Evolutionary conservation across 257 asterid genomes (phyloP), one percentile per base, ranked within the genome.

Genomic region (Plantago major): DNA sequence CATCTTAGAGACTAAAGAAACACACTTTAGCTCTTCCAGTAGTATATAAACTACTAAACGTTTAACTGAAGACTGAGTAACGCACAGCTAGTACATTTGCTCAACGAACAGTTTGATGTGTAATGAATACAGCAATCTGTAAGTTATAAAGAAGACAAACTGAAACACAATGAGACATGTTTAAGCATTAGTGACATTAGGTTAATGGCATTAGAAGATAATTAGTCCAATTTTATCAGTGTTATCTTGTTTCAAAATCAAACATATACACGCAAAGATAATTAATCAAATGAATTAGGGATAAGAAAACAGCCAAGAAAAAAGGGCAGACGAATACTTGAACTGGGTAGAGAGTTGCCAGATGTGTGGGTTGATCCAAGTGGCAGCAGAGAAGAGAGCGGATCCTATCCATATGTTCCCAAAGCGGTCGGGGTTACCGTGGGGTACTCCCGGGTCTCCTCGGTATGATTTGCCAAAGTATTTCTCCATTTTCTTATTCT

Each of bases 381-480:
- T 69, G 71, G 86, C 68, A 40, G 79, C 96, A 47, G 96, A 80
- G 95, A 89, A 92, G 66, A 78, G 72, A 11, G 75, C 76, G 18
- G 96, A 72, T 18, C 96, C 97, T 7, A 84, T 28, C 99, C 97
- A 89, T 19, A 83, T 86, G 73, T 82, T 84, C 22, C 59, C 55
- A 75, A 89, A 92, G 1, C 79, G 62, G 0, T 77, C 86, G 65
- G 90, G 82, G 71, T 71, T 90, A 30, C 87, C 61, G 67, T 92
- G 98, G 7, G 98, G 97, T 0, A 92, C 88, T 12, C 98, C 97
- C 47, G 90, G 95, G 88, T 89, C 97, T 17, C 99, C 99, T 75
- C 96, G 77, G 62, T 92, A 92, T 1, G 98, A 87, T 65, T 84
- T 89, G 40, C 95, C 98, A 10, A 92, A 84, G 81, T 81, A 89